These are phyloP conservation scores for Schrenkiella parvula DNA, from an alignment of 345 rosid species.

Conservation along the genomic window DNA sequence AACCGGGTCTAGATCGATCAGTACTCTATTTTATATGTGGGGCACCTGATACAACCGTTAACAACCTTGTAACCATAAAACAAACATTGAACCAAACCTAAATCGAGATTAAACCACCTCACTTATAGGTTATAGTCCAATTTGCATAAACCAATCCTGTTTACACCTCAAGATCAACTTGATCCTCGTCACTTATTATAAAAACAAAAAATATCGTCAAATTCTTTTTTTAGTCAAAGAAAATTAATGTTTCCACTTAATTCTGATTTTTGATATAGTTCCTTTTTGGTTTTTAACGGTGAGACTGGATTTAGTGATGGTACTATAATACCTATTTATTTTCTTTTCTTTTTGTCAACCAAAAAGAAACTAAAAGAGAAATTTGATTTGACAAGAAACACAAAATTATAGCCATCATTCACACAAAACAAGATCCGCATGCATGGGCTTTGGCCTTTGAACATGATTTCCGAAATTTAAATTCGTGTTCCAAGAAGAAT, in stretches of 20 bases:
- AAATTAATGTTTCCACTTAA: background rate
- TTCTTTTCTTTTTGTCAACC: background rate
- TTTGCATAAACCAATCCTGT: background rate
- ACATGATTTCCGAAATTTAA: background rate
- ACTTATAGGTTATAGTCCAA: background rate
- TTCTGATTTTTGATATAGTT: background rate
- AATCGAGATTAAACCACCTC: background rate
- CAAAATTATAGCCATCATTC: background rate
- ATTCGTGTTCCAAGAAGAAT: background rate
- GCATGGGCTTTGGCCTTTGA: background rate
- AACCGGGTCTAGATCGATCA: no score
- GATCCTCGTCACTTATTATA: background rate
- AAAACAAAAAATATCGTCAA: background rate
- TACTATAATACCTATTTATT: background rate
- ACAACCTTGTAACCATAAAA: no score
- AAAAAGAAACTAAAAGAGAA: background rate
- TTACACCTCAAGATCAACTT: background rate
- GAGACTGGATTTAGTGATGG: background rate
- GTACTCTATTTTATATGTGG: no score
- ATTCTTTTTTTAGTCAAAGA: background rate
- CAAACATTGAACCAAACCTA: background rate
- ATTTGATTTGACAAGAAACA: background rate
- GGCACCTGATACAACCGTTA: no score
- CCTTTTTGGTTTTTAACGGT: background rate
- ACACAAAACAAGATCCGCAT: background rate